These are phyloP conservation scores for Scenedesmus sp. DNA, from an alignment of 163 green algal species.

Conservation along the genomic window DNA sequence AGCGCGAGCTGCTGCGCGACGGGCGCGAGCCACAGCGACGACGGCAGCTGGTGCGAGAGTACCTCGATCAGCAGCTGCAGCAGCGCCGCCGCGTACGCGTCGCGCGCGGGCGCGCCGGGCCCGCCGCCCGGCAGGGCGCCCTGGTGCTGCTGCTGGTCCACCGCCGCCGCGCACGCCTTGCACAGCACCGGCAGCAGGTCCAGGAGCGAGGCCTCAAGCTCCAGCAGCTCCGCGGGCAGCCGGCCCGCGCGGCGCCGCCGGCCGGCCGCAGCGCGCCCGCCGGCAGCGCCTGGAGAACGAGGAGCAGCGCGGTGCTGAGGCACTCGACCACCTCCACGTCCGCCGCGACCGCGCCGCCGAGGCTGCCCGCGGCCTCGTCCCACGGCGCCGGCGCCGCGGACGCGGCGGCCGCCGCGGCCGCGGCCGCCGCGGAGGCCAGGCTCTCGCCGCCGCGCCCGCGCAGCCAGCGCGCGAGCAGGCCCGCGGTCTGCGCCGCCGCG, in stretches of 20 bases:
- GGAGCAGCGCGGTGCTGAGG: slow-evolving; percentile 45
- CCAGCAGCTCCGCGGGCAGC: slow-evolving; percentile 20
- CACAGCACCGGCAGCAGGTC: slow-evolving; percentile 46
- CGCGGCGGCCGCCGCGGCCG: slow-evolving; percentile 9
- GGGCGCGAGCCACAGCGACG: slow-evolving; percentile 44
- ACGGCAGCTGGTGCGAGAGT: slow-evolving; percentile 45
- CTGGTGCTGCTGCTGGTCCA: slow-evolving; percentile 21
- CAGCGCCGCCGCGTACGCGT: slow-evolving; percentile 8
- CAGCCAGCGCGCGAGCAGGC: slow-evolving; percentile 43
- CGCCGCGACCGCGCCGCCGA: neutral
- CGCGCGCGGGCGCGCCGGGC: neutral
- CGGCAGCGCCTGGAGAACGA: slow-evolving; percentile 47
- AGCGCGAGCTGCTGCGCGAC: slow-evolving; percentile 38
- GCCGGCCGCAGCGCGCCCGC: neutral
- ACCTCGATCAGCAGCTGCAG: slow-evolving; percentile 54
- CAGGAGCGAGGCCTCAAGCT: slow-evolving; percentile 46
- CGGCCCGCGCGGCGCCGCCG: neutral
- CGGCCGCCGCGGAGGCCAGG: neutral
- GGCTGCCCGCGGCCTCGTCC: neutral
- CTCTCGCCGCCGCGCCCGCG: slow-evolving; percentile 34
- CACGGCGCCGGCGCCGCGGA: too few relatives aligned
- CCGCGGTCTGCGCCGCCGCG: neutral
- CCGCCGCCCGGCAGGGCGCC: neutral
- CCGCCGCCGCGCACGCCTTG: slow-evolving; percentile 10
- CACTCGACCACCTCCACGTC: slow-evolving; percentile 29